Conservation (phyloP, 177 flowering plant species). For the Vitis hybrid region DNA sequence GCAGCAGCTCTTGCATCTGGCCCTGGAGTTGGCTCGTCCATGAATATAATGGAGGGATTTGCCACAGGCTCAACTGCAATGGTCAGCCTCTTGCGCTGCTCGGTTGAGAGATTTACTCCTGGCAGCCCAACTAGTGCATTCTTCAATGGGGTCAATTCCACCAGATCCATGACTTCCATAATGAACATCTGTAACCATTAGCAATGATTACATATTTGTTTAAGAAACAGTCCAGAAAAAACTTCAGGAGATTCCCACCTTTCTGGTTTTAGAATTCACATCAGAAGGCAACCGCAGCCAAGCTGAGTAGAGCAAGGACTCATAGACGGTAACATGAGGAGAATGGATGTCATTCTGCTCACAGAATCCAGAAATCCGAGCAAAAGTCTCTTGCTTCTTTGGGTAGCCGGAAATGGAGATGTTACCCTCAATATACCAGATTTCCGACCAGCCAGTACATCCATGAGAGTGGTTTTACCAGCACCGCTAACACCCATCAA, state of each 20-base stretch:
- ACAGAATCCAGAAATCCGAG: slow-evolving; percentile 23
- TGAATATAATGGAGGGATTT: slow-evolving; percentile 25
- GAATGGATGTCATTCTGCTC: slow-evolving; percentile 29
- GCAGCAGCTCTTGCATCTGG: slow-evolving; percentile 15
- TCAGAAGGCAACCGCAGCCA: slow-evolving; percentile 22
- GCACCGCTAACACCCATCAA: slow-evolving; percentile 27
- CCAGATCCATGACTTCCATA: slow-evolving; percentile 25
- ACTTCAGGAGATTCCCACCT: not conserved
- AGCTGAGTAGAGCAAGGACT: slow-evolving; percentile 22
- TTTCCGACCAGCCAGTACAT: slow-evolving; percentile 26
- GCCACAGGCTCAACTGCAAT: slow-evolving; percentile 26
- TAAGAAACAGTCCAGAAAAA: not conserved
- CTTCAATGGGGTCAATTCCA: slow-evolving; percentile 17
- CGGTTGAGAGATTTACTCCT: slow-evolving; percentile 19
- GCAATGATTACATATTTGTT: not conserved
- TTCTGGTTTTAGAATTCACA: slow-evolving; percentile 13
- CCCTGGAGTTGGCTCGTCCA: slow-evolving; percentile 8
- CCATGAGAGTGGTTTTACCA: slow-evolving; percentile 26
- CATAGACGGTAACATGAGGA: slow-evolving; percentile 24
- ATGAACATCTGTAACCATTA: slow-evolving; percentile 17
- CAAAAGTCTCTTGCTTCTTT: slow-evolving; percentile 25
- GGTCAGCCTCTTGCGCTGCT: slow-evolving; percentile 24
- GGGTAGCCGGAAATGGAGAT: slow-evolving; percentile 27
- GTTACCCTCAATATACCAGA: slow-evolving; percentile 23
- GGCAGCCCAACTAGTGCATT: slow-evolving; percentile 21